Evolutionary conservation across 1,284 basidiomycete genomes (phyloP), one percentile per base, ranked within the genome.

Genomic region (Blastosporella zonata): DNA sequence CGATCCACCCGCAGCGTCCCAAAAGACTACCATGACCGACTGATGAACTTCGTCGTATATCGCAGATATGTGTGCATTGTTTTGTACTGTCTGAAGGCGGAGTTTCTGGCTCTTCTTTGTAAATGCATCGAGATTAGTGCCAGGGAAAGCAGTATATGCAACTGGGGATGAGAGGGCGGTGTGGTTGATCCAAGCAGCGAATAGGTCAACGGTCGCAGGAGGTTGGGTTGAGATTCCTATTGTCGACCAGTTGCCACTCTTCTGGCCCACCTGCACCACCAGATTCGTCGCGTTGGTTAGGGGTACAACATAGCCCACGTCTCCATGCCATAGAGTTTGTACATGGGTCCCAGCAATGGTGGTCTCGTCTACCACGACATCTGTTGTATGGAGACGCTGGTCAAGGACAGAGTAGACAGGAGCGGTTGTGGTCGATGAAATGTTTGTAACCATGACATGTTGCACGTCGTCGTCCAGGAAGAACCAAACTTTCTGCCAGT

Each of bases 401-500:
- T 87, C 84, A 34, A 88, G 74, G 17, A 87, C 79, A 25, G 79
- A 78, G 63, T 78, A 74, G 37, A 87, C 73, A 12, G 79, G 72
- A 6, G 73, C 67, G 41, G 53, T 57, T 49, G 70, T 71, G 5
- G 62, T 63, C 5, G 78, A 78, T n/a, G 66, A 64, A 45, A 84
- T 64, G 44, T 67, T 66, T 20, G 79, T 70, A 36, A 85, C 63
- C 71, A 82, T 79, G 56, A 87, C 78, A 56, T 78, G 75, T 59
- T 82, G 76, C 33, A 81, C 68, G 57, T 81, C 77, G 57, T 77
- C 67, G 40, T 80, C 72, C 52, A 89, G 72, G 75, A 83, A 87
- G 69, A 87, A 85, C 79, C 79, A 85, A 0, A 77, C 74, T 63
- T 87, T 87, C 59, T 81, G 80, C 73, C 77, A 88, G 47, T 65